Base-by-base conservation (phyloP, 768 basidiomycete species). In the Pleurotus citrinopileatus region DNA sequence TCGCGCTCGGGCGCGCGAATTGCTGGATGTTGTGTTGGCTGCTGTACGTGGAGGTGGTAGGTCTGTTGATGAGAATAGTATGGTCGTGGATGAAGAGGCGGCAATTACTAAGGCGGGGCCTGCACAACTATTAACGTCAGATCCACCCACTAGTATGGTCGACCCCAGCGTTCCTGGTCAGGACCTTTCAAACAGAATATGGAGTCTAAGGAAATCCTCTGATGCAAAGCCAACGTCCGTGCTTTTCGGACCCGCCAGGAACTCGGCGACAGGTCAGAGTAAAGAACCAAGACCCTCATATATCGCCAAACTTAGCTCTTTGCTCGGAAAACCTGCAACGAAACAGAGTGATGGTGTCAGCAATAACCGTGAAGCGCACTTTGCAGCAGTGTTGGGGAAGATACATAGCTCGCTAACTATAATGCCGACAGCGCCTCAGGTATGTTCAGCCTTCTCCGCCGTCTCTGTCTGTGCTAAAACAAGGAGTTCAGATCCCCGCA, bases 381-480 rank as follows among this genome's bases (percentile, higher is more conserved):
- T 88, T 62, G 67, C 72, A 27, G 79, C 80, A 17, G 69, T 89
- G 13, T 74, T 87, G 22, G 67, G 76, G n/a, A 81, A 75, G 56
- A 90, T 92, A 48, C 87, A 91, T 61, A 76, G 78, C 51, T 77
- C 80, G 17, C 71, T 92, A 22, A 75, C 80, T 3, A 75, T 89
- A 60, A 76, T 77, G 12, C 87, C 88, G 6, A 66, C 75, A 3
- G 64, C 76, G 29, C 77, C 82, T 15, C 70, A 73, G 63, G 78
- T 80, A 60, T 40, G 56, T 46, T 22, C 9, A 15, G 40, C 8
- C 15, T 38, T 36, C 25, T n/a, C n/a, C 22, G 29, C 25, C 12
- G 34, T 20, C 20, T 22, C 20, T 17, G 27, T 45, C 42, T 37
- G 57, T 51, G 12, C 23, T 22, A 15, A 40, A 12, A 42, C 12